A percentile compares a stretch with the other conserved stretches of the same genome.
Evolutionary conservation across 148 eudicot species (phyloP).

Genomic region (Cornus florida): DNA sequence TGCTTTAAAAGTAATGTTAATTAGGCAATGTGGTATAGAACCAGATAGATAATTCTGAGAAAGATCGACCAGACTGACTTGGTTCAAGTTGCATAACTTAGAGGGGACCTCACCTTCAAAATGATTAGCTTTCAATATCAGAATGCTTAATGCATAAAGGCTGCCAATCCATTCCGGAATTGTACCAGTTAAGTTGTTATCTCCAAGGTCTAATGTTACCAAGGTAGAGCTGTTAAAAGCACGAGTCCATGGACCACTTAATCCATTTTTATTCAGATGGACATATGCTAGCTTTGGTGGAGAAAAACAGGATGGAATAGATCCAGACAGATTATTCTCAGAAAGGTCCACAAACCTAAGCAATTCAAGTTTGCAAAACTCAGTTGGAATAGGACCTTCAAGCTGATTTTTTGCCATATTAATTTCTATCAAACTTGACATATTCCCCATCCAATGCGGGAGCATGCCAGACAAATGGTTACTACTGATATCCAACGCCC

Average conservation of each 20-base stretch:
- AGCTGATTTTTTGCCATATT: neutral
- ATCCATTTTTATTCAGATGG: neutral
- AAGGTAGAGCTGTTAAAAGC: neutral
- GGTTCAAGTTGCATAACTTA: neutral
- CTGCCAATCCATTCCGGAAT: neutral
- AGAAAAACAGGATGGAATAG: neutral
- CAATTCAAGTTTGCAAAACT: neutral
- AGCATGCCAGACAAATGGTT: neutral
- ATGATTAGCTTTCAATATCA: neutral
- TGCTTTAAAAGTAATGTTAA: neutral
- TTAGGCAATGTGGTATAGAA: neutral
- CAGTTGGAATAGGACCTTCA: neutral
- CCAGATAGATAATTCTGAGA: neutral
- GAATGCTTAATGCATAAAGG: neutral
- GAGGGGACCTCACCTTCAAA: neutral
- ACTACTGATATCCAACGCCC: neutral
- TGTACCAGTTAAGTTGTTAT: neutral
- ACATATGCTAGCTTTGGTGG: neutral
- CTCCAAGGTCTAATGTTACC: neutral
- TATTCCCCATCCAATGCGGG: conserved; percentile 2
- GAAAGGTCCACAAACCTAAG: neutral
- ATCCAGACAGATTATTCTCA: neutral
- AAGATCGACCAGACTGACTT: neutral
- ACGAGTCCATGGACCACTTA: neutral
- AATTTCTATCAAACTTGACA: neutral